These are phyloP conservation scores for Tetrahymena thermophila DNA, from an alignment of 73 alveolate genomes.

Conservation along the genomic window DNA sequence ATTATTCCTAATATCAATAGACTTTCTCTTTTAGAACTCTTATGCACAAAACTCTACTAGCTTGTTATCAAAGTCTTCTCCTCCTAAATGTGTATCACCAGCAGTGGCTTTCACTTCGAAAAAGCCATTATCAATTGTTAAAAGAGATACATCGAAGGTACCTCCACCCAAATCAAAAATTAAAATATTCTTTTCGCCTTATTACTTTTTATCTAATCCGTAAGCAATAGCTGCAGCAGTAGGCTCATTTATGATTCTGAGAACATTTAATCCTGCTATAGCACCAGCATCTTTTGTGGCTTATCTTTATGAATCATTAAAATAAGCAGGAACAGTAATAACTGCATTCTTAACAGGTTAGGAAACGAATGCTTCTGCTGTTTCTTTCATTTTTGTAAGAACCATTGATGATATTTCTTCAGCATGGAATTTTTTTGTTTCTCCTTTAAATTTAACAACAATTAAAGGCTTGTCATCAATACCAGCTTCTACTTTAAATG, in stretches of 20 bases:
- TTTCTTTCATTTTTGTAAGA: constrained; percentile 80
- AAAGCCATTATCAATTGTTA: constrained; percentile 77
- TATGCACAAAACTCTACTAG: constrained; percentile 62
- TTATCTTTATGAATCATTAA: constrained; percentile 79
- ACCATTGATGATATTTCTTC: constrained; percentile 95
- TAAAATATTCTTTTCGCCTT: constrained; percentile 73
- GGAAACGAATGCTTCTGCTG: constrained; percentile 83
- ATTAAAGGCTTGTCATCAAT: constrained; percentile 85
- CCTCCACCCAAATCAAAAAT: constrained; percentile 85
- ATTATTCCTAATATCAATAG: constrained; percentile 45
- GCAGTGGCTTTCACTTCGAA: constrained; percentile 85
- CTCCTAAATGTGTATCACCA: constrained; percentile 95
- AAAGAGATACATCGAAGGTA: constrained; percentile 73
- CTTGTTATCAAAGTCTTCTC: constrained; percentile 91
- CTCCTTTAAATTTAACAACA: constrained; percentile 74
- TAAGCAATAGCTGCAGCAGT: constrained; percentile 84
- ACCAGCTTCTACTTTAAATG: constrained; percentile 84
- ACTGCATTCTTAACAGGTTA: constrained; percentile 73
- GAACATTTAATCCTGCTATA: constrained; percentile 87
- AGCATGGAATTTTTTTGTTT: constrained; percentile 75
- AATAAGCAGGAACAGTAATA: constrained; percentile 78
- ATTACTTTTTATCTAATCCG: constrained; percentile 52
- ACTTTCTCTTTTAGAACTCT: constrained; percentile 53
- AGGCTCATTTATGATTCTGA: constrained; percentile 82
- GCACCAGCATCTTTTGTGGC: constrained; percentile 95